Percentiles rank a stretch among this genome's conserved stretches.
These are phyloP conservation scores for Nannochloropsis gaditana DNA, from an alignment of 108 stramenopile species.

Conservation along the genomic window DNA sequence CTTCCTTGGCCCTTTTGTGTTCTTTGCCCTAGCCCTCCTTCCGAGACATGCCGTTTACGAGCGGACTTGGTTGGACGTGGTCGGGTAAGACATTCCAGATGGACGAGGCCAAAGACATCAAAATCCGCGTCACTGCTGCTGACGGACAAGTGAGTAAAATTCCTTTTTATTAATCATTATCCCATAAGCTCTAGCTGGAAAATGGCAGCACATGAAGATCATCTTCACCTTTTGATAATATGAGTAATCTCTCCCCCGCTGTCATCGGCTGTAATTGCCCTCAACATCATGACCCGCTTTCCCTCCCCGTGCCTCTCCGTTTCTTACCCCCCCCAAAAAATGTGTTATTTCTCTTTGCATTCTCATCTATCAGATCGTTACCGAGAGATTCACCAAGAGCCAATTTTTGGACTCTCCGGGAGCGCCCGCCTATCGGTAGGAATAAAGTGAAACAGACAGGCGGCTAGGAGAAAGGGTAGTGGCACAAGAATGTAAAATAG, in stretches of 20 bases:
- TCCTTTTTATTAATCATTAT: background rate
- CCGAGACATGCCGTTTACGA: background rate
- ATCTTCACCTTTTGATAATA: no score
- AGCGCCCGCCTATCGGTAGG: background rate
- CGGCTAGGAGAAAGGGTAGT: background rate
- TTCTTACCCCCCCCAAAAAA: background rate
- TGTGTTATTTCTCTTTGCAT: no score
- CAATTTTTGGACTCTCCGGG: background rate
- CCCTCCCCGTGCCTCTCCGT: background rate
- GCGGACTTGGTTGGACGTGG: background rate
- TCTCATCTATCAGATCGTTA: background rate
- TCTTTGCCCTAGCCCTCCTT: background rate
- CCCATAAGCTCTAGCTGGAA: no score
- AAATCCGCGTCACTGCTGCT: background rate
- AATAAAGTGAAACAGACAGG: background rate
- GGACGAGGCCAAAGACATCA: background rate
- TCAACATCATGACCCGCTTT: background rate
- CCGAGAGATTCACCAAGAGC: background rate
- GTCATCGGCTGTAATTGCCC: no score
- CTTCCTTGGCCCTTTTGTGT: background rate
- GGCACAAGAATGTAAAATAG: background rate
- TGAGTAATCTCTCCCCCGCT: background rate
- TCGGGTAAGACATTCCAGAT: background rate
- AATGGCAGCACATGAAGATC: no score
- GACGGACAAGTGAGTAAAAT: background rate